A percentile compares a stretch with the other conserved stretches of the same genome.
Evolutionary conservation across 2,329 filamentous ascomycete genomes (phyloP).

Genomic region (Cyphellophora europaea): DNA sequence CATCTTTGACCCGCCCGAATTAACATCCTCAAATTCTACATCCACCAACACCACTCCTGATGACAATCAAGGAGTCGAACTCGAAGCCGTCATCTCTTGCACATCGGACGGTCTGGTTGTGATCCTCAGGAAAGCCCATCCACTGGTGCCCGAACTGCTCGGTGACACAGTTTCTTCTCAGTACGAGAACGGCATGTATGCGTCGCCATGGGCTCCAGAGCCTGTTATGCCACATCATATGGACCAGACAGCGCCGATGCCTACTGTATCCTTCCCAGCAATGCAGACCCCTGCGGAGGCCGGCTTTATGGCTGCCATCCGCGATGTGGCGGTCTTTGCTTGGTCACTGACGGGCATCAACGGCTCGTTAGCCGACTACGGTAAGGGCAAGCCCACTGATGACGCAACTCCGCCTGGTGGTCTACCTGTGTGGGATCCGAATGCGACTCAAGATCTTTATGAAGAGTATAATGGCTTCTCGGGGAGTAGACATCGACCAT

Average conservation of each 20-base stretch:
- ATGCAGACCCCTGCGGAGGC: constrained; percentile 8
- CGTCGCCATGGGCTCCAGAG: constrained; percentile 67
- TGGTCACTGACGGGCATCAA: constrained; percentile 78
- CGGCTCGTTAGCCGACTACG: constrained; percentile 57
- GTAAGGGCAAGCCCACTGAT: constrained; percentile 52
- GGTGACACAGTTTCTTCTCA: constrained; percentile 22
- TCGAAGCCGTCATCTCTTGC: constrained; percentile 86
- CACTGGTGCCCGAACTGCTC: constrained; percentile 54
- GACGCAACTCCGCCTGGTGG: constrained; percentile 54
- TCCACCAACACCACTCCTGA: constrained; percentile 3
- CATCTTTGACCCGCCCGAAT: constrained; percentile 30
- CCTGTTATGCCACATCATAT: constrained; percentile 39
- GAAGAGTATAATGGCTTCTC: constrained; percentile 17
- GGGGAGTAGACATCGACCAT: constrained; percentile 15
- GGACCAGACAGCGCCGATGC: constrained; percentile 7
- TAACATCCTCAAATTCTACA: constrained; percentile 1
- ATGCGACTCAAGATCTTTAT: constrained; percentile 12
- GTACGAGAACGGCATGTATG: constrained; percentile 59
- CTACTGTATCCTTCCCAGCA: constrained; percentile 23
- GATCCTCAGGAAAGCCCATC: constrained; percentile 64
- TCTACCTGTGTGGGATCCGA: constrained; percentile 51
- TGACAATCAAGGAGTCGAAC: constrained; percentile 45
- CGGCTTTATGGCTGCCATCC: constrained; percentile 69
- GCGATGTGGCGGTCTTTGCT: constrained; percentile 79
- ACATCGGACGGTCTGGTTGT: constrained; percentile 82